phyloP scores from a whole-genome alignment of 179 eudicot species.

The Actinidia chinensis region DNA sequence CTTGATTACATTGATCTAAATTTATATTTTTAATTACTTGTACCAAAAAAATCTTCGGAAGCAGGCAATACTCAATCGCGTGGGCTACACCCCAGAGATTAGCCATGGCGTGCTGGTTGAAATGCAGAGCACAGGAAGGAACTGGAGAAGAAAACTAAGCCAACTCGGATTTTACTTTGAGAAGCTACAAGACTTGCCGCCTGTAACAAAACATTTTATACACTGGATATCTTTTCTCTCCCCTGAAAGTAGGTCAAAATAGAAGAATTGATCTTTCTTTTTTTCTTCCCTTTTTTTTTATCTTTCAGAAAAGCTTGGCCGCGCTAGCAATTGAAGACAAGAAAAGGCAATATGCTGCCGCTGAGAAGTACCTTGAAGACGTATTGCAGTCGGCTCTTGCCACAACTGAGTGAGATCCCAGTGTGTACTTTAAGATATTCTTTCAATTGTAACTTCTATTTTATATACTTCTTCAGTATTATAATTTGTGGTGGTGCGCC shows the following conservation, averaged over 20 bases:
- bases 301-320: conserved; percentile 98
- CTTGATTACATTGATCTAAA: too few relatives aligned
- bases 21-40: not conserved
- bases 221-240: too few relatives aligned
- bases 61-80: conserved; percentile 85
- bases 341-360: conserved; percentile 81
- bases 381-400: conserved; percentile 84
- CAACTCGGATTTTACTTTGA: conserved; percentile 85
- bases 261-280: not conserved
- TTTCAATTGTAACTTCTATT: not conserved
- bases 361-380: conserved; percentile 94
- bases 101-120: conserved; percentile 90
- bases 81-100: conserved; percentile 86
- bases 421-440: not conserved
- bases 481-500: not conserved
- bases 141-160: conserved; percentile 86
- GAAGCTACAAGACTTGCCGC: conserved; percentile 98
- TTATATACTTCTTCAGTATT: not conserved
- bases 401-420: conserved; percentile 33
- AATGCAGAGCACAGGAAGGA: conserved; percentile 92
- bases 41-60: not conserved
- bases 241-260: too few relatives aligned
- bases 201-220: too few relatives aligned
- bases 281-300: not conserved
- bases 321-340: conserved; percentile 92